Base-by-base conservation (phyloP, 768 basidiomycete genomes). In the Agaricus sinodeliciosus region DNA sequence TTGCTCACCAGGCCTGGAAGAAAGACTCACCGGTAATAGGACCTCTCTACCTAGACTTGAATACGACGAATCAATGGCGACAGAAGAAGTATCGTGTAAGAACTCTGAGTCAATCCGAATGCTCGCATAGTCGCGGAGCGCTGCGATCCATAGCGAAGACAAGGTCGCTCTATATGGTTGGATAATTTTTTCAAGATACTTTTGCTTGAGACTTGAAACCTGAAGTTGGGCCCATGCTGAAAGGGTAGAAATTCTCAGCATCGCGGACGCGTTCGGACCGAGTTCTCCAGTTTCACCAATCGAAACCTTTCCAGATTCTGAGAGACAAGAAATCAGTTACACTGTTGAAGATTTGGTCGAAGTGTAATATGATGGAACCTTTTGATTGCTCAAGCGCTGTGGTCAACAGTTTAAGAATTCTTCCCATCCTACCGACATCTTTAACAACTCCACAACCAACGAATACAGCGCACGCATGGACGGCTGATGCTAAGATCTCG, bases 211-310 rank as follows among this genome's bases (percentile, higher is more conserved):
- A 49, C 87, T 85, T 2, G 94, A 84, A 3, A 92, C 79, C 62
- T 92, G 82, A 13, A 99, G 74, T 63, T 95, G 87, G 6, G 94
- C 94, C 95, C 95, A 99, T 0, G 94, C 95, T 1, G 93, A 89
- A 35, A 97, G 71, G 0, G 90, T 89, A 1, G 94, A 93, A 22
- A 97, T 88, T 49, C 92, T 81, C 45, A 99, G 70, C 90, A 96
- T 95, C 36, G 93, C 87, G 0, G 93, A 90, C 3, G 94, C 95
- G 60, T 97, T 98, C 3, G 94, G 90, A 55, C 92, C 90, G 9
- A 94, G 74, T 62, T 95, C 85, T 15, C 82, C 82, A 0, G 90
- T 81, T 56, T 92, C 90, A 1, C 95, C 95, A 16, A 96, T 76
- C 6, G 89, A 85, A 3, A 92, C 67, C 75, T 85, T 90, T 2